Evolutionary conservation across 176 grass and related monocot species (phyloP).

Genomic region (Saccharum officinarum): DNA sequence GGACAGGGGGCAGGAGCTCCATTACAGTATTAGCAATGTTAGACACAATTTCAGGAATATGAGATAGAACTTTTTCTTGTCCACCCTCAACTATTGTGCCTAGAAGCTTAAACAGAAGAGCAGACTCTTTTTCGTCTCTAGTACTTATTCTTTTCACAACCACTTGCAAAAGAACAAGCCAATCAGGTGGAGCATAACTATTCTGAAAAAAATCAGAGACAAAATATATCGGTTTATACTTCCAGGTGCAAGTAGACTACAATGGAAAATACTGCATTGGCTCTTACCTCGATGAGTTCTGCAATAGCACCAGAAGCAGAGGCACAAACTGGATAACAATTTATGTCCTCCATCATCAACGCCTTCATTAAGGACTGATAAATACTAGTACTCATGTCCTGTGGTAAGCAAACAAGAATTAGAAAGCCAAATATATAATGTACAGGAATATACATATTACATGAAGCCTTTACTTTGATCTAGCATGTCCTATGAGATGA

Average conservation of each 20-base stretch:
- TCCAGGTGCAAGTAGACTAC: conserved; percentile 12
- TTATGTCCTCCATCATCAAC: conserved; percentile 53
- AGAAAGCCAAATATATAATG: conserved; percentile 21
- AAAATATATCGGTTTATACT: conserved; percentile 29
- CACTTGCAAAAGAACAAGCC: conserved; percentile 67
- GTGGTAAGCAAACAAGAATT: conserved; percentile 37
- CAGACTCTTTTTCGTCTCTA: conserved; percentile 67
- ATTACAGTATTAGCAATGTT: conserved; percentile 53
- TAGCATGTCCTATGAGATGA: conserved; percentile 2
- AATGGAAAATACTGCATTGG: not conserved
- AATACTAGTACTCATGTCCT: conserved; percentile 74
- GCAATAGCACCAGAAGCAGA: conserved; percentile 82
- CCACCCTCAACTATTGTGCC: conserved; percentile 71
- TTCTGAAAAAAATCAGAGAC: conserved; percentile 56
- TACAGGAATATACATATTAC: conserved; percentile 5
- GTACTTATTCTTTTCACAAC: conserved; percentile 58
- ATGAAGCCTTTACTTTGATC: conserved; percentile 20
- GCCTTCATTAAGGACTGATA: conserved; percentile 76
- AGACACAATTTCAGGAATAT: conserved; percentile 69
- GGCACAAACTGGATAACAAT: conserved; percentile 76
- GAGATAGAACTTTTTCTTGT: conserved; percentile 54
- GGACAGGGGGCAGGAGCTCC: conserved; percentile 64
- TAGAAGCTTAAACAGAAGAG: conserved; percentile 87
- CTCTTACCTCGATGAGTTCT: conserved; percentile 80
- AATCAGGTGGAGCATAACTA: conserved; percentile 60